These are phyloP conservation scores for Suhomyces sp. DNA, from an alignment of 805 yeast species.

Conservation along the genomic window DNA sequence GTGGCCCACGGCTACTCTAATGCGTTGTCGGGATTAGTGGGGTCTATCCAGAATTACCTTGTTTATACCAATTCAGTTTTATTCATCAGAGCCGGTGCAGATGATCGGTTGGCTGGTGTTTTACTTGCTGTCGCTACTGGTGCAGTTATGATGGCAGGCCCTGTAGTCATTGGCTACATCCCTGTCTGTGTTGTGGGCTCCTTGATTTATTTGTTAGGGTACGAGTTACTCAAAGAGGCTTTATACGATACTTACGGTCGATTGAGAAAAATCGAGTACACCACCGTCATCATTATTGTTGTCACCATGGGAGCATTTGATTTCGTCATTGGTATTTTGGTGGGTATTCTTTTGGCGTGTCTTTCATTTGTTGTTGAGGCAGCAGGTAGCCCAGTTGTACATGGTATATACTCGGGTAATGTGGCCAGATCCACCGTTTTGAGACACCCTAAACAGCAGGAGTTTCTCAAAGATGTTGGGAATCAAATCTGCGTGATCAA, in stretches of 20 bases:
- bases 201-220: slow-evolving; percentile 83
- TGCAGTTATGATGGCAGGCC: slow-evolving; percentile 81
- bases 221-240: slow-evolving; percentile 85
- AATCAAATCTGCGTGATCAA: slow-evolving; percentile 86
- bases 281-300: slow-evolving; percentile 83
- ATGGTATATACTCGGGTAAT: slow-evolving; percentile 79
- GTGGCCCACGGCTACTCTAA: slow-evolving; percentile 95
- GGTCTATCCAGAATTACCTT: slow-evolving; percentile 90
- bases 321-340: slow-evolving; percentile 88
- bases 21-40: slow-evolving; percentile 74
- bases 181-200: slow-evolving; percentile 97
- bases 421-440: slow-evolving; percentile 90
- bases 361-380: slow-evolving; percentile 93
- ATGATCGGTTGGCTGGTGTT: slow-evolving; percentile 84
- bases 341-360: slow-evolving; percentile 88
- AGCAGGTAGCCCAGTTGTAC: slow-evolving; percentile 76
- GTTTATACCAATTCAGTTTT: slow-evolving; percentile 92
- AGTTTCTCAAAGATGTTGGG: slow-evolving; percentile 80
- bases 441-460: slow-evolving; percentile 86
- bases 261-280: slow-evolving; percentile 72
- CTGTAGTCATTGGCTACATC: slow-evolving; percentile 86
- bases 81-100: slow-evolving; percentile 93
- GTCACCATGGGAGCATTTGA: slow-evolving; percentile 94
- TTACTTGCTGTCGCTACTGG: slow-evolving; percentile 80
- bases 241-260: slow-evolving; percentile 80